Evolutionary conservation across 2,329 filamentous ascomycete genomes (phyloP), one percentile per base, ranked within the genome.

Genomic region (Berkeleyomyces rouxiae): DNA sequence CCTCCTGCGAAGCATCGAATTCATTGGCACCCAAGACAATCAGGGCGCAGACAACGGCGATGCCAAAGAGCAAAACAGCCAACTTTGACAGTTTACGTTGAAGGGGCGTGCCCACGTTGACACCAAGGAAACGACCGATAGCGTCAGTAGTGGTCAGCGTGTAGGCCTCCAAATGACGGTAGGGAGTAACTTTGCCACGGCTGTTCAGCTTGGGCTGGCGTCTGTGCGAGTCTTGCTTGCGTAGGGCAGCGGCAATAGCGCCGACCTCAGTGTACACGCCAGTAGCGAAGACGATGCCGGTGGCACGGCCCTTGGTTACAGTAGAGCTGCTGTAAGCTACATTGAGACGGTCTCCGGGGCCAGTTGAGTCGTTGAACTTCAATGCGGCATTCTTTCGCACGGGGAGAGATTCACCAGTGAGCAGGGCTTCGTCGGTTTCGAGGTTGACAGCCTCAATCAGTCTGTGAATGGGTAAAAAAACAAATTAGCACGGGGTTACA

Each of bases 51-150:
- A 88, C 68, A 10, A 88, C 79, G 2, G 85, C 85, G 60, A 86
- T 79, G 39, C 76, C 77, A 68, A 88, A 87, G 1, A 88, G 78
- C 2, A 85, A 70, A 16, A 87, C 76, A 31, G 85, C 85, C 59
- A 88, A 77, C 70, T 82, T 81, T 58, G 84, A 85, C 13, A 88
- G 75, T 68, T 85, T 87, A 67, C 80, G 79, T 70, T 87, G 84
- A 16, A 88, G 76, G 2, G 85, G 86, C 9, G 85, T 88, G 57
- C 86, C 85, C 10, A 85, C 79, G 62, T 81, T 85, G 64, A 87
- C 78, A 60, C 85, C 85, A 7, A 88, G 75, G 69, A 88, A 86
- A 44, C 78, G 76, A 3, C 82, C 82, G 64, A 85, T 71, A 4
- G 79, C 79, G 69, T 85, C 82, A 10, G 75, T 77, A 49, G 78